Evolutionary conservation across 129 eudicot genomes (phyloP).

Genomic region (Smallanthus sonchifolius): DNA sequence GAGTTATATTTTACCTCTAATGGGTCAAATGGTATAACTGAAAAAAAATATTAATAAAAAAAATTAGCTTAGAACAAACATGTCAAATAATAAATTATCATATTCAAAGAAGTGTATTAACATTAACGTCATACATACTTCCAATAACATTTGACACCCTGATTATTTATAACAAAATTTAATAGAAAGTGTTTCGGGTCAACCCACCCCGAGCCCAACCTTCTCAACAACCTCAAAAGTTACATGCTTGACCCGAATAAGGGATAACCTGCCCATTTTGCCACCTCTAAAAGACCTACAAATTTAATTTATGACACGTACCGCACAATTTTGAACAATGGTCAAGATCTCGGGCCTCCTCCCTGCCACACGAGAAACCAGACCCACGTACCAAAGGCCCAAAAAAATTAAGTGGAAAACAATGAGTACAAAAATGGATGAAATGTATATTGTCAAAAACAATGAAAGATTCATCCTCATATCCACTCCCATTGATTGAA

Average conservation of each 20-base stretch:
- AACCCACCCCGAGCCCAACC: neutral
- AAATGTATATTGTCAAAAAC: constrained; percentile 72
- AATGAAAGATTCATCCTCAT: constrained; percentile 96
- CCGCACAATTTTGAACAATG: constrained; percentile 94
- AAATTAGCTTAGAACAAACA: neutral
- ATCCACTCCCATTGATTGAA: constrained; percentile 99
- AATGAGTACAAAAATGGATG: constrained; percentile 83
- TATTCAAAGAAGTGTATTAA: neutral
- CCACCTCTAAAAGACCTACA: neutral
- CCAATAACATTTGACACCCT: neutral
- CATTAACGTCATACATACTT: neutral
- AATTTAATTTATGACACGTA: constrained; percentile 33
- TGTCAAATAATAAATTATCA: neutral
- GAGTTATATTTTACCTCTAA: neutral
- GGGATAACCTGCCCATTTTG: neutral
- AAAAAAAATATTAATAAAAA: too few relatives aligned
- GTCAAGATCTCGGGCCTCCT: constrained; percentile 84
- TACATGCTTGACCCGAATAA: neutral
- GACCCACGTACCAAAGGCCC: constrained; percentile 96
- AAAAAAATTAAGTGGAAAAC: constrained; percentile 78
- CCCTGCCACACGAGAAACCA: constrained; percentile 93
- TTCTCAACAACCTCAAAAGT: neutral
- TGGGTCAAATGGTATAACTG: neutral
- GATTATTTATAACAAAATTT: neutral
- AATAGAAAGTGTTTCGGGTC: neutral